These are phyloP conservation scores for Mallotus japonicus DNA, from an alignment of 441 rosid genomes.

Conservation along the genomic window DNA sequence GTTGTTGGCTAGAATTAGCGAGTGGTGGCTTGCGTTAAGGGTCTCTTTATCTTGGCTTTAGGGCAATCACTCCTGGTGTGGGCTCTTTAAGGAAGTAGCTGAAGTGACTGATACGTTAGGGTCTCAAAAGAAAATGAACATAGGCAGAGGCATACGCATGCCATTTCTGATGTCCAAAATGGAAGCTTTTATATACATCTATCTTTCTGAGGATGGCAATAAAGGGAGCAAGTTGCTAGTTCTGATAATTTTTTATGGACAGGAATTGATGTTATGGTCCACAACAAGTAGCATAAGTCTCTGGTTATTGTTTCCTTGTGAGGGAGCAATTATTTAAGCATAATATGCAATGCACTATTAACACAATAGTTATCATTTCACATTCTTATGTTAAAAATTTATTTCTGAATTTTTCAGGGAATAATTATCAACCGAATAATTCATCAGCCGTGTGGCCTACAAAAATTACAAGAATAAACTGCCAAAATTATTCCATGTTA, in stretches of 20 bases:
- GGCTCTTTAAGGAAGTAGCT: neutral
- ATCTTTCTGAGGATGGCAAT: neutral
- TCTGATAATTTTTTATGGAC: neutral
- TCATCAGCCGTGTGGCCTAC: neutral
- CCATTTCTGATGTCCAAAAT: neutral
- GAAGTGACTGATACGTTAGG: neutral
- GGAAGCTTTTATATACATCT: neutral
- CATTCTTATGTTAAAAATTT: neutral
- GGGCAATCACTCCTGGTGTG: neutral
- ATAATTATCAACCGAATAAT: neutral
- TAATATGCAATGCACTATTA: neutral
- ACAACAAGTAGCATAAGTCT: neutral
- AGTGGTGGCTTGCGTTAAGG: no score
- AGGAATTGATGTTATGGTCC: slow-evolving; percentile 4
- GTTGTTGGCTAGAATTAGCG: no score
- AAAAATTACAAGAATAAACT: neutral
- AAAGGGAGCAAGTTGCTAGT: slow-evolving; percentile 5
- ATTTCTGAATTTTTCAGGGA: no score
- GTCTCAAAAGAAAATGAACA: neutral
- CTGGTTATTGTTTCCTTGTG: slow-evolving; percentile 1
- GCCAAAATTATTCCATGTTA: neutral
- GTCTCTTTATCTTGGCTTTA: neutral
- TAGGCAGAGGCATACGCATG: neutral
- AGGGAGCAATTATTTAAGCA: neutral
- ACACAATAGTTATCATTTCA: neutral